These are phyloP conservation scores for Coprinopsis strossmayeri DNA, from an alignment of 768 basidiomycete genomes.

Conservation along the genomic window DNA sequence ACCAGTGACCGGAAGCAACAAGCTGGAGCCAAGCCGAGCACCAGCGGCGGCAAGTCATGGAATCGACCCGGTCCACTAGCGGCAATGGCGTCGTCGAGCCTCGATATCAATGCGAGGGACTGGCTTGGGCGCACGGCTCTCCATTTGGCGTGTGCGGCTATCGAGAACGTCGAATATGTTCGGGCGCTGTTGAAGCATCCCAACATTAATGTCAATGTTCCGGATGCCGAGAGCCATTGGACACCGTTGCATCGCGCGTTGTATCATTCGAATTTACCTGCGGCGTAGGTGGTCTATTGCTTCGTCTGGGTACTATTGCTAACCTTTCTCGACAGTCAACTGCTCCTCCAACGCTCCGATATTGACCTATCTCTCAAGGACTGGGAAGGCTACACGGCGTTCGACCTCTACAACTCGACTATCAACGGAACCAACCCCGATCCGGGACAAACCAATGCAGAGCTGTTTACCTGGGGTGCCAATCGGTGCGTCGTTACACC, in stretches of 20 bases:
- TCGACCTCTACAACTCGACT: constrained; percentile 91
- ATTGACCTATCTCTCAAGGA: constrained; percentile 73
- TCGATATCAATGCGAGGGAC: constrained; percentile 70
- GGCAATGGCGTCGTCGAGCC: constrained; percentile 23
- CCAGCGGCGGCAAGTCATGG: constrained; percentile 55
- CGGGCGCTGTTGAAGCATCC: constrained; percentile 71
- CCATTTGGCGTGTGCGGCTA: constrained; percentile 69
- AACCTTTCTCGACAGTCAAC: constrained; percentile 12
- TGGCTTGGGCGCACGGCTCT: constrained; percentile 69
- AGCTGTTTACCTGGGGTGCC: constrained; percentile 83
- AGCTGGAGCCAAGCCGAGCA: constrained; percentile 26
- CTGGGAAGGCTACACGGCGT: constrained; percentile 82
- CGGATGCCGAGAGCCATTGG: constrained; percentile 84
- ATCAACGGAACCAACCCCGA: constrained; percentile 64
- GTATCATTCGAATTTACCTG: constrained; percentile 70
- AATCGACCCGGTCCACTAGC: constrained; percentile 37
- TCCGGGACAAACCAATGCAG: constrained; percentile 31
- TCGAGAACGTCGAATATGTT: constrained; percentile 72
- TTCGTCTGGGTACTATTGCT: neutral
- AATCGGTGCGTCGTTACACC: constrained; percentile 46
- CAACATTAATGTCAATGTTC: constrained; percentile 68
- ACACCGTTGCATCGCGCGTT: constrained; percentile 85
- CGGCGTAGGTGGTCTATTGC: constrained; percentile 41
- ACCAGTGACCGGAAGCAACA: constrained; percentile 30
- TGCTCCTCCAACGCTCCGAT: constrained; percentile 71